Conservation (phyloP, 805 yeast genomes). For the Ogataea kodamae region DNA sequence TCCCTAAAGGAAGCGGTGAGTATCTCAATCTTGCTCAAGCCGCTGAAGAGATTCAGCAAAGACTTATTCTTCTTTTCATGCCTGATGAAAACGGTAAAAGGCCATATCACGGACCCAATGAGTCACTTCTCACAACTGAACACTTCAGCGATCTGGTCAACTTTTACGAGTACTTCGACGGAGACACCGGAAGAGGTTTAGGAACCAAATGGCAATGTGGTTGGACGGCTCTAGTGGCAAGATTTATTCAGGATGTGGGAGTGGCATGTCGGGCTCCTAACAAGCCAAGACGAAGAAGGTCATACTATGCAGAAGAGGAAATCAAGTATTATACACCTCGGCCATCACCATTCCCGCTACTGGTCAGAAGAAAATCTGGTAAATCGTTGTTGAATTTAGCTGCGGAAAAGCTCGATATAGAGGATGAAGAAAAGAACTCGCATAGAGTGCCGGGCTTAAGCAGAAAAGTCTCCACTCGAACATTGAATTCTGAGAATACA, state of each 20-base stretch:
- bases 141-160: conserved; percentile 71
- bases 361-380: conserved; percentile 69
- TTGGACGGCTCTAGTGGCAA: conserved; percentile 92
- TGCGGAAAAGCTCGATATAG: conserved; percentile 61
- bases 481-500: conserved; percentile 20
- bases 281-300: conserved; percentile 28
- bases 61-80: conserved; percentile 72
- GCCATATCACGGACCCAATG: conserved; percentile 73
- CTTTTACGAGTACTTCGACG: conserved; percentile 87
- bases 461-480: conserved; percentile 29
- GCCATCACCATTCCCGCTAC: conserved; percentile 33
- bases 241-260: conserved; percentile 88
- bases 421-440: conserved; percentile 52
- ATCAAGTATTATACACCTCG: conserved; percentile 43
- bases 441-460: conserved; percentile 33
- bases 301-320: conserved; percentile 32
- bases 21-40: conserved; percentile 77
- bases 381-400: conserved; percentile 68
- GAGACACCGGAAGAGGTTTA: conserved; percentile 89
- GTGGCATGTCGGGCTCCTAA: conserved; percentile 56
- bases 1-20: conserved; percentile 82
- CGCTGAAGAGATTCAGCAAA: conserved; percentile 85
- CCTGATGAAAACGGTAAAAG: conserved; percentile 59
- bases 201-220: conserved; percentile 96
- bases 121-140: conserved; percentile 54